Evolutionary conservation across 176 grass and related monocot species (phyloP).

Genomic region (Raddia guianensis): DNA sequence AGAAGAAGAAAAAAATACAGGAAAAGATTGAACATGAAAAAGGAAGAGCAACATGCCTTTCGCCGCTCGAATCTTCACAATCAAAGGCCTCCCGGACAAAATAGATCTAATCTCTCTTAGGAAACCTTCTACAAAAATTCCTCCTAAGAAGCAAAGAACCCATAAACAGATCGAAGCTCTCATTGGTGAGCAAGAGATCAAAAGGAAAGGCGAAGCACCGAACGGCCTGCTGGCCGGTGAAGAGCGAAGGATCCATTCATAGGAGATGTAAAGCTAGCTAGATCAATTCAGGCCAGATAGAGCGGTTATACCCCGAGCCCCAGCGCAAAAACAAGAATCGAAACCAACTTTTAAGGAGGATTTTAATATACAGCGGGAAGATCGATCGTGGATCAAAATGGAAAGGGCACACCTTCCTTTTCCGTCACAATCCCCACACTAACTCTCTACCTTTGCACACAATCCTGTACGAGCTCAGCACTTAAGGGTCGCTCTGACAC

Average conservation of each 20-base stretch:
- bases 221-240: neutral
- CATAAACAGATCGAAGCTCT: neutral
- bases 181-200: neutral
- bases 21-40: neutral
- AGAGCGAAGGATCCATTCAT: neutral
- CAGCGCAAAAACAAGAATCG: conserved; percentile 30
- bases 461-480: conserved; percentile 22
- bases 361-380: conserved; percentile 21
- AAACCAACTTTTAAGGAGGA: neutral
- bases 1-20: conserved; percentile 11
- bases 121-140: neutral
- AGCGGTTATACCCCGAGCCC: conserved; percentile 8
- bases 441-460: conserved; percentile 20
- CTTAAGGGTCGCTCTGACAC: conserved; percentile 44
- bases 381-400: conserved; percentile 33
- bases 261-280: neutral
- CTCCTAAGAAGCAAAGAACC: neutral
- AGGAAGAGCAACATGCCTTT: neutral
- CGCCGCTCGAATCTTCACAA: neutral
- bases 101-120: conserved; percentile 23
- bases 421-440: conserved; percentile 19
- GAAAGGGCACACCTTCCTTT: conserved; percentile 49
- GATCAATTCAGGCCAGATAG: conserved; percentile 6
- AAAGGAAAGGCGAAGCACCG: neutral
- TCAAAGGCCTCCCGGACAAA: neutral